Evolutionary conservation across 495 filamentous ascomycete genomes (phyloP).

Genomic region (Aspergillus avenaceus): DNA sequence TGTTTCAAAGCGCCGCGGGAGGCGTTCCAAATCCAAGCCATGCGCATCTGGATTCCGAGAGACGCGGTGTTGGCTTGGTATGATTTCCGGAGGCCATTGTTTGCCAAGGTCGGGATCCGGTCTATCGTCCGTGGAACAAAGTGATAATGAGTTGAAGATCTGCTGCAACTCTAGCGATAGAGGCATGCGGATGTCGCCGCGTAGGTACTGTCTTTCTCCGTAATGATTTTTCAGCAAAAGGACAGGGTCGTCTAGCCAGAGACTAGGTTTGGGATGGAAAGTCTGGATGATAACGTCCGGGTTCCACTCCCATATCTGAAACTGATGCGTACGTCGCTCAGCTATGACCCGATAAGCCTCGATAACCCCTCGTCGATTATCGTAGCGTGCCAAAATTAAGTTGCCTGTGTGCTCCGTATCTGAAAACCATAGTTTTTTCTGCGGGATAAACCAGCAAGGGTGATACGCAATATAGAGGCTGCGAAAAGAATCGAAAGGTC

Average conservation of each 20-base stretch:
- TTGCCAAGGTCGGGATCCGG: conserved; percentile 25
- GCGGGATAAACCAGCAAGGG: conserved; percentile 79
- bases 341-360: conserved; percentile 77
- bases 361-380: conserved; percentile 67
- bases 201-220: conserved; percentile 17
- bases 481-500: conserved; percentile 57
- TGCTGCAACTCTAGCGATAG: conserved; percentile 43
- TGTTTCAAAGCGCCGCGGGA: conserved; percentile 38
- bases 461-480: conserved; percentile 70
- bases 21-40: conserved; percentile 34
- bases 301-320: conserved; percentile 60
- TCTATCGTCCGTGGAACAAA: conserved; percentile 36
- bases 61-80: conserved; percentile 53
- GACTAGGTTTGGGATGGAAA: conserved; percentile 62
- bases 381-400: conserved; percentile 68
- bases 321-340: conserved; percentile 44
- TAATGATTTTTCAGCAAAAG: conserved; percentile 51
- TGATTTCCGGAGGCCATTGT: conserved; percentile 70
- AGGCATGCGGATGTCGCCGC: conserved; percentile 49
- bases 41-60: conserved; percentile 25
- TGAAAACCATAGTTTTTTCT: conserved; percentile 79
- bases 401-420: conserved; percentile 67
- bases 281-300: conserved; percentile 67
- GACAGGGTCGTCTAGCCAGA: conserved; percentile 70
- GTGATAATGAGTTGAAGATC: conserved; percentile 44